Evolutionary conservation across 2,329 filamentous ascomycete species (phyloP).

Genomic region (Torrubiellomyces zombiae): DNA sequence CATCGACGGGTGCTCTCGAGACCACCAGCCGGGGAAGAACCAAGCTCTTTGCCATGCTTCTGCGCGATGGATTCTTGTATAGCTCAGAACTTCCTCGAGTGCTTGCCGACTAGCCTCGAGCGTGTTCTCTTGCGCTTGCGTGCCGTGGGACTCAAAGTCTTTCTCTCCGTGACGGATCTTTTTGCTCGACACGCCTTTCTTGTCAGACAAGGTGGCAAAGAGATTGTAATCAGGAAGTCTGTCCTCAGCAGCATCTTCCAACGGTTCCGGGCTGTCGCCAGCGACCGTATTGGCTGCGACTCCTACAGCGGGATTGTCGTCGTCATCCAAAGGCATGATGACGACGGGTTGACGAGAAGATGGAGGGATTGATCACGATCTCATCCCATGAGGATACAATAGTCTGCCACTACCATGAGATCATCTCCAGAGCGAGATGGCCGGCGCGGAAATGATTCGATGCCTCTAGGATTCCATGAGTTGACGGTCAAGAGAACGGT

Average conservation of each 20-base stretch:
- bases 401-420: too few species aligned
- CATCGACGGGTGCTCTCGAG: conserved; percentile 3
- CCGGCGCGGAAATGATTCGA: too few species aligned
- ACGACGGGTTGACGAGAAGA: too few species aligned
- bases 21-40: conserved; percentile 52
- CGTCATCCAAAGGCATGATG: conserved; percentile 26
- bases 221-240: conserved; percentile 79
- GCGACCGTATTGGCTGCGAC: conserved; percentile 7
- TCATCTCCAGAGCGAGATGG: too few species aligned
- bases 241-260: conserved; percentile 54
- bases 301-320: conserved; percentile 19
- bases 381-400: background rate
- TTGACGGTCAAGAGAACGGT: too few species aligned
- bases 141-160: conserved; percentile 90
- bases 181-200: conserved; percentile 34
- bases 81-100: conserved; percentile 74
- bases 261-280: conserved; percentile 12
- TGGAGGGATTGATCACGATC: too few species aligned
- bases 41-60: conserved; percentile 52
- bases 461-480: too few species aligned
- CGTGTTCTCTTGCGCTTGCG: conserved; percentile 58
- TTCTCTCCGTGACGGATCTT: conserved; percentile 87
- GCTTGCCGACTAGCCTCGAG: conserved; percentile 70
- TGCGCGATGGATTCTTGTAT: conserved; percentile 56
- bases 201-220: conserved; percentile 35